Evolutionary conservation across 2,329 filamentous ascomycete species (phyloP), one percentile per base, ranked within the genome.

Genomic region (Exophiala sp.): DNA sequence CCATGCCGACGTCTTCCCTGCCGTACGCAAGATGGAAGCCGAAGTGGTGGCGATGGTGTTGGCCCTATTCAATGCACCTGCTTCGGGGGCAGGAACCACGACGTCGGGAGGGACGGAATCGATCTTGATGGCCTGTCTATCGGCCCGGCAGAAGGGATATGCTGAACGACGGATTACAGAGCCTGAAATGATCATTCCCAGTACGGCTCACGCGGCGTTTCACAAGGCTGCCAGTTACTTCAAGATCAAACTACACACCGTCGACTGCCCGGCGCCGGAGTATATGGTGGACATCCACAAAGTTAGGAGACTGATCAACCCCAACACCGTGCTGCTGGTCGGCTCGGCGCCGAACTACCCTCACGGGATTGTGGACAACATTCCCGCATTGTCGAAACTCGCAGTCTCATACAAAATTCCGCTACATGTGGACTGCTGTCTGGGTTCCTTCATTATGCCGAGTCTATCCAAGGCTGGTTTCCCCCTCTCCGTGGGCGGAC

Each of bases 21-120:
- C 91, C 22, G 90, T 98, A 45, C 78, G 93, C 63, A 98, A 98
- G 79, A 98, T 98, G 93, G 93, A 98, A 74, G 91, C 93, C 38
- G 93, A 98, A 73, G 76, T 98, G 55, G 93, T 98, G 45, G 86
- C 90, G 58, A 98, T 98, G 91, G 89, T 82, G 23, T 73, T 95
- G 54, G 79, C 80, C 38, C 73, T 98, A 67, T 98, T 96, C 75
- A 88, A 95, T 68, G 89, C 86, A 7, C 93, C 93, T 2, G 73
- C 82, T n/a, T 84, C 82, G 48, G 88, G 83, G 23, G 90, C 87
- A 3, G 93, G 93, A 56, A 88, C 93, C 8, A 89, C 87, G 13
- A 97, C 93, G 1, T 87, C 86, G 55, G 93, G 93, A 56, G 93
- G 93, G 42, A 96, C 93, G 0, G 93, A 98, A 70, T 95, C 88